phyloP scores from a whole-genome alignment of 1,284 basidiomycete genomes.

The Sporisorium graminicola region DNA sequence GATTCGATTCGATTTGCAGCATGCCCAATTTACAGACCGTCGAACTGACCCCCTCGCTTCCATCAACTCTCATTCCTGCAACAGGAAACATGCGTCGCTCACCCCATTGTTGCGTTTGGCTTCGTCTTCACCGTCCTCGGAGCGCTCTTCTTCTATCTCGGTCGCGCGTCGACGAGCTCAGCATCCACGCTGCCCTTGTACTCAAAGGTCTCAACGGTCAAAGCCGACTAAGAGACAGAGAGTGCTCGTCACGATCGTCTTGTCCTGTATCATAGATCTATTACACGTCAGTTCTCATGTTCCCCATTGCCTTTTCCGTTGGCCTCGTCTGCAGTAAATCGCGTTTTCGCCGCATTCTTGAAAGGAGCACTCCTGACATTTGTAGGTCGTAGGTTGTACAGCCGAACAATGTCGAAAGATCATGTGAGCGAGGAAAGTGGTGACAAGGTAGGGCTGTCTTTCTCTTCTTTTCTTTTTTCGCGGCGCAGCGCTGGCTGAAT shows the following conservation, averaged over 20 bases:
- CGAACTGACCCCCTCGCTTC: neutral
- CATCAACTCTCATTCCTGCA: neutral
- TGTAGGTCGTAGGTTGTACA: neutral
- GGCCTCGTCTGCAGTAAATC: neutral
- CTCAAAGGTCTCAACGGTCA: slow-evolving; percentile 46
- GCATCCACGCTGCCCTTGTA: slow-evolving; percentile 35
- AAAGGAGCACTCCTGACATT: neutral
- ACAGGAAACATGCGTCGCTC: slow-evolving; percentile 20
- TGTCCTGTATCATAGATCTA: neutral
- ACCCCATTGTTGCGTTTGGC: slow-evolving; percentile 37
- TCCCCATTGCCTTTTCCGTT: neutral
- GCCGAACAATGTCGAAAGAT: neutral
- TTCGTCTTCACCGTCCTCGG: slow-evolving; percentile 31
- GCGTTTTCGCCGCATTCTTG: neutral
- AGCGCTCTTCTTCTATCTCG: slow-evolving; percentile 41
- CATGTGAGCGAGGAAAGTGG: neutral
- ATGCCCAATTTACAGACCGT: neutral
- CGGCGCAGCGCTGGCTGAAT: too few species aligned
- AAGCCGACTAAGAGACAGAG: slow-evolving; percentile 28
- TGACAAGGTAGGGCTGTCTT: neutral
- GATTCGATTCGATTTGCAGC: too few species aligned
- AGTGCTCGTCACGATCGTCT: neutral
- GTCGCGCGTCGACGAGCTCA: slow-evolving; percentile 4
- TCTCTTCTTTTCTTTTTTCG: too few species aligned
- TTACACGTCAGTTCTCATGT: neutral